A percentile compares a stretch with the other conserved stretches of the same genome.
phyloP scores from a whole-genome alignment of 2,329 filamentous ascomycete species.

The Fusarium sp. region DNA sequence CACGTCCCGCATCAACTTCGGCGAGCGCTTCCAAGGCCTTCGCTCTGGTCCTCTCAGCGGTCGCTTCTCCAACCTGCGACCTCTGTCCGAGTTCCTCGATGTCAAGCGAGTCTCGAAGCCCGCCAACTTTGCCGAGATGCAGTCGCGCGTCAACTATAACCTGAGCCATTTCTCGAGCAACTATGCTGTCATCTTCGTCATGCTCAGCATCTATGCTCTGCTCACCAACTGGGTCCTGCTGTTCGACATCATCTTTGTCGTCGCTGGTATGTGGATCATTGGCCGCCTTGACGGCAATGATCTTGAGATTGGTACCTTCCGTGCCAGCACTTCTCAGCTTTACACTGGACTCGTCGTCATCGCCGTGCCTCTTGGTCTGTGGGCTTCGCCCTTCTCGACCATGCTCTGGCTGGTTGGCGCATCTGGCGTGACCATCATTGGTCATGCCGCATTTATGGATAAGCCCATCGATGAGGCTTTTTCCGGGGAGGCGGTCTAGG shows the following conservation, averaged over 20 bases:
- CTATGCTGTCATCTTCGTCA: constrained; percentile 90
- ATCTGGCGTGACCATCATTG: constrained; percentile 89
- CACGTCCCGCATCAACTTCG: constrained; percentile 87
- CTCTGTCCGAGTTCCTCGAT: constrained; percentile 92
- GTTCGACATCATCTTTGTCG: constrained; percentile 90
- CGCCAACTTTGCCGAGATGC: constrained; percentile 85
- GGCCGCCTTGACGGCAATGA: constrained; percentile 89
- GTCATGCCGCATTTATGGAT: constrained; percentile 94
- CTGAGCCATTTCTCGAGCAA: constrained; percentile 97
- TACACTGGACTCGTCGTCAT: constrained; percentile 88
- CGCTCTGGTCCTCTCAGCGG: constrained; percentile 78
- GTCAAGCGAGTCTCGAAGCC: constrained; percentile 96
- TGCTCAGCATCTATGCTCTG: constrained; percentile 95
- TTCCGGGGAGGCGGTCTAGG: constrained; percentile 99
- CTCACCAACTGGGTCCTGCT: constrained; percentile 86
- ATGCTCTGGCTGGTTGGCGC: constrained; percentile 96
- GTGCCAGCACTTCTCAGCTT: constrained; percentile 88
- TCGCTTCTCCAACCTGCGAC: constrained; percentile 91
- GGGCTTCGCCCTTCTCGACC: constrained; percentile 82
- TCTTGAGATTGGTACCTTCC: constrained; percentile 82
- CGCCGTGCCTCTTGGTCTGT: constrained; percentile 82
- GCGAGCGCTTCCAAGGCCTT: constrained; percentile 83
- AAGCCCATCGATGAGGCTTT: constrained; percentile 99
- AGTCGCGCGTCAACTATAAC: constrained; percentile 97
- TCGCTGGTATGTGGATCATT: constrained; percentile 88